Percentiles rank a stretch among this genome's conserved stretches.
Evolutionary conservation across 1,284 basidiomycete species (phyloP).

Genomic region (Irpex sp.): DNA sequence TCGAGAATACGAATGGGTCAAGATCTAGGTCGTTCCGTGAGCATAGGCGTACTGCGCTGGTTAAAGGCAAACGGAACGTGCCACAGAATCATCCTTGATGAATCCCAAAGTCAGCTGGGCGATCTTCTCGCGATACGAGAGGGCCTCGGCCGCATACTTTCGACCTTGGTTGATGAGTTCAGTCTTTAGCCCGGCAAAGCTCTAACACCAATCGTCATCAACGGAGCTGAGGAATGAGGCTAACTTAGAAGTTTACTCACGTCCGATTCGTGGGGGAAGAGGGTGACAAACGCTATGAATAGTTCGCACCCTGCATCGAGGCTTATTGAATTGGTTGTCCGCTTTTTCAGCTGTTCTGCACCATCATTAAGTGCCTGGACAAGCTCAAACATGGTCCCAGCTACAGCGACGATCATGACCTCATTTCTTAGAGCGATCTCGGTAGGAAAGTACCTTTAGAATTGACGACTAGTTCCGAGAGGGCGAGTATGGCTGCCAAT

Average conservation of each 20-base stretch:
- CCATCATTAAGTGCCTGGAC: slow-evolving; percentile 79
- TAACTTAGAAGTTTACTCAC: slow-evolving; percentile 39
- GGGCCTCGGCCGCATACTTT: slow-evolving; percentile 75
- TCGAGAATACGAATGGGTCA: slow-evolving; percentile 94
- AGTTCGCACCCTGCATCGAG: slow-evolving; percentile 88
- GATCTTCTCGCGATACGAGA: slow-evolving; percentile 87
- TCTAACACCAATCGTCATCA: slow-evolving; percentile 37
- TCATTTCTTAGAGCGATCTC: slow-evolving; percentile 8
- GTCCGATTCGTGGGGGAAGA: slow-evolving; percentile 79
- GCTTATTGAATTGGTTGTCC: slow-evolving; percentile 77
- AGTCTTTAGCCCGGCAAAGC: slow-evolving; percentile 78
- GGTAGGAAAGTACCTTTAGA: slow-evolving; percentile 55
- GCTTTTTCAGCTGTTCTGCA: slow-evolving; percentile 61
- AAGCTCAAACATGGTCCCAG: slow-evolving; percentile 89
- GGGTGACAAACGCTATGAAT: slow-evolving; percentile 85
- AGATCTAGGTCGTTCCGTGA: slow-evolving; percentile 52
- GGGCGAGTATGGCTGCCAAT: slow-evolving; percentile 80
- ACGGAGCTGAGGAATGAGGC: slow-evolving; percentile 3
- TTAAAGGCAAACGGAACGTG: slow-evolving; percentile 33
- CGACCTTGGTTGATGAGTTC: slow-evolving; percentile 78
- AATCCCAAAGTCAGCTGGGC: slow-evolving; percentile 88
- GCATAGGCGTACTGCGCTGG: neutral
- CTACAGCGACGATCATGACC: slow-evolving; percentile 29
- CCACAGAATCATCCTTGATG: slow-evolving; percentile 91
- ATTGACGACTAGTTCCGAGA: slow-evolving; percentile 73